A percentile compares a stretch with the other conserved stretches of the same genome.
Evolutionary conservation across 139 green algal species (phyloP).

Genomic region (Micromonas commoda): DNA sequence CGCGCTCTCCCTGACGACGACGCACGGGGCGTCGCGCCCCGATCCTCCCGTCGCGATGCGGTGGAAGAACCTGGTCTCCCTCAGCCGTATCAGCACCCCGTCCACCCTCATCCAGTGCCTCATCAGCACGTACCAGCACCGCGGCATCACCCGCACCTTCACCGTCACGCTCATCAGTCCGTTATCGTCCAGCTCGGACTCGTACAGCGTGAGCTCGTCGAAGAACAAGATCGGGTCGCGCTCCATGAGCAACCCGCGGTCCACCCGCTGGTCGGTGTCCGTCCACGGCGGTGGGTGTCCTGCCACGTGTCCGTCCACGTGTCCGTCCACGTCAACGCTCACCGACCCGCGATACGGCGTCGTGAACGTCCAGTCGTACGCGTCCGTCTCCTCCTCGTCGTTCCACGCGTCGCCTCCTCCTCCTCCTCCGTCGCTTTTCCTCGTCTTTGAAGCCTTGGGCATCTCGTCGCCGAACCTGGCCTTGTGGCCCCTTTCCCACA

Average conservation of each 20-base stretch:
- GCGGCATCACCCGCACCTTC: constrained; percentile 68
- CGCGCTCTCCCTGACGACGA: constrained; percentile 7
- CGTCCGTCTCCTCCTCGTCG: constrained; percentile 37
- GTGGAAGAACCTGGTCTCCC: constrained; percentile 65
- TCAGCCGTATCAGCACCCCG: constrained; percentile 58
- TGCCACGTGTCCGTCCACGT: background rate
- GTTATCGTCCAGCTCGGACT: constrained; percentile 89
- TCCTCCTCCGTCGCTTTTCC: constrained; percentile 39
- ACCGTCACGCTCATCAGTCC: constrained; percentile 52
- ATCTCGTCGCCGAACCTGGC: constrained; percentile 58
- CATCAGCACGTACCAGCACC: constrained; percentile 82
- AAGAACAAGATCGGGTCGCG: constrained; percentile 85
- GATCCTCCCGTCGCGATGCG: background rate
- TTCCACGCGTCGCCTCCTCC: constrained; percentile 47
- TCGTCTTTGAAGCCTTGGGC: constrained; percentile 51
- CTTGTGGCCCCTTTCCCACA: constrained; percentile 8
- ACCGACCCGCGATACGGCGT: constrained; percentile 61
- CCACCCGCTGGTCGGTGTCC: constrained; percentile 11
- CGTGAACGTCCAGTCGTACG: constrained; percentile 90
- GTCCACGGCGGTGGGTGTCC: background rate
- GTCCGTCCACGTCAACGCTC: background rate
- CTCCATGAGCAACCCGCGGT: constrained; percentile 65
- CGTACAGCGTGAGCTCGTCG: constrained; percentile 50
- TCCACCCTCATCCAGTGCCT: constrained; percentile 83
- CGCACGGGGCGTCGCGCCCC: background rate